Evolutionary conservation across 2,329 filamentous ascomycete genomes (phyloP).

Genomic region (Exophiala sp.): DNA sequence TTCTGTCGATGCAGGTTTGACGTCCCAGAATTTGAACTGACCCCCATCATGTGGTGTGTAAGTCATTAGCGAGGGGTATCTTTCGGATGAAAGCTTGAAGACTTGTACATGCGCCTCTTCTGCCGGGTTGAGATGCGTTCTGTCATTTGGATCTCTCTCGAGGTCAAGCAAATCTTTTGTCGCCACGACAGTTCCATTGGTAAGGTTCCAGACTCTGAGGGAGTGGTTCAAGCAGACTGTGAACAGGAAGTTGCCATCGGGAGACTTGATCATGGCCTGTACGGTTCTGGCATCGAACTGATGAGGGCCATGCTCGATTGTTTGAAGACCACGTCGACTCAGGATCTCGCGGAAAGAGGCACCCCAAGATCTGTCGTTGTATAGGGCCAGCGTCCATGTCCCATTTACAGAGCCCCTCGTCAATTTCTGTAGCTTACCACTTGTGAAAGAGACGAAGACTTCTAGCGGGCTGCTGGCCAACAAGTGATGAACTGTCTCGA

Average conservation of each 20-base stretch:
- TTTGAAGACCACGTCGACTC: constrained; percentile 40
- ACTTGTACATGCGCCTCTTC: constrained; percentile 72
- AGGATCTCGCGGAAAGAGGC: constrained; percentile 45
- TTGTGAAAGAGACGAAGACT: constrained; percentile 63
- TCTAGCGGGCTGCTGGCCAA: constrained; percentile 66
- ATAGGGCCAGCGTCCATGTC: constrained; percentile 43
- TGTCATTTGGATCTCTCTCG: constrained; percentile 60
- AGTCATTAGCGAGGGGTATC: constrained; percentile 54
- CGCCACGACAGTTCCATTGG: constrained; percentile 69
- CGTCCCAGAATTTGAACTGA: constrained; percentile 91
- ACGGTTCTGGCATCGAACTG: constrained; percentile 40
- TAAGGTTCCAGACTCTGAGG: constrained; percentile 81
- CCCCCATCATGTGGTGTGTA: constrained; percentile 83
- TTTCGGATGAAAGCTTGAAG: constrained; percentile 43
- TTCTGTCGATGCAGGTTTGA: constrained; percentile 55
- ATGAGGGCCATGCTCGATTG: constrained; percentile 39
- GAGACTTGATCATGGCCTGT: constrained; percentile 42
- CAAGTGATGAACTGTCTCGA: constrained; percentile 65
- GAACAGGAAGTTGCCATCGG: constrained; percentile 52
- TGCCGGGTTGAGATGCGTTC: constrained; percentile 71
- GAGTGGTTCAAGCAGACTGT: constrained; percentile 85
- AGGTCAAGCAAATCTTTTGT: constrained; percentile 72
- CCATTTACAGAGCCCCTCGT: constrained; percentile 53
- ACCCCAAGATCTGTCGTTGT: constrained; percentile 46
- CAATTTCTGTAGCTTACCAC: constrained; percentile 55